These are phyloP conservation scores for Euphrasia confusa DNA, from an alignment of 257 asterid genomes.

Conservation along the genomic window DNA sequence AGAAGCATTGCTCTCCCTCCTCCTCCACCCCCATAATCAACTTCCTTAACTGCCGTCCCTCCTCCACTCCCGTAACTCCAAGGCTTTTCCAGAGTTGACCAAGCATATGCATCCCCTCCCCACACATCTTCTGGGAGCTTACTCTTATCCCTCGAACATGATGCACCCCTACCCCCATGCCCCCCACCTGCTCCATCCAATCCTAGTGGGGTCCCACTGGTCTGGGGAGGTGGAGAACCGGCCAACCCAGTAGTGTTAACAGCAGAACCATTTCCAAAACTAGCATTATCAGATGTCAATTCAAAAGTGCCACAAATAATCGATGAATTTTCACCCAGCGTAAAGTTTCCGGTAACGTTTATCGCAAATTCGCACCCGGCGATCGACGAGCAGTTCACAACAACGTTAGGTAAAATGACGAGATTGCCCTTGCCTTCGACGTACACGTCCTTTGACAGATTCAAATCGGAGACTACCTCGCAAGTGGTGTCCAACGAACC, in stretches of 20 bases:
- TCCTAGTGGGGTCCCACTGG: conserved; percentile 94
- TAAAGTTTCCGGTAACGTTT: conserved; percentile 69
- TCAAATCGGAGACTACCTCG: conserved; percentile 61
- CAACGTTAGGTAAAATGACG: conserved; percentile 63
- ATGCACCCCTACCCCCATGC: conserved; percentile 95
- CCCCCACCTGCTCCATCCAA: conserved; percentile 98
- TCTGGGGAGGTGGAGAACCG: conserved; percentile 80
- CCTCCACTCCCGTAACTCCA: conserved; percentile 92
- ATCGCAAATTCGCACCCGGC: conserved; percentile 74
- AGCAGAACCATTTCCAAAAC: conserved; percentile 56
- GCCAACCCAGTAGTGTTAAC: conserved; percentile 87
- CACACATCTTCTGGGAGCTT: conserved; percentile 89
- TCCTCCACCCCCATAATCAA: conserved; percentile 96
- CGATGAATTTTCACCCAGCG: conserved; percentile 55
- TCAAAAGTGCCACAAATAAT: conserved; percentile 59
- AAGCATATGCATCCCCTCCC: conserved; percentile 96
- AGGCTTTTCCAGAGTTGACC: conserved; percentile 71
- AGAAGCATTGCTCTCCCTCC: conserved; percentile 73
- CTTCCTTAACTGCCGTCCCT: conserved; percentile 68
- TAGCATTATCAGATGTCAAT: conserved; percentile 58
- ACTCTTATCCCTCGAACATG: conserved; percentile 63
- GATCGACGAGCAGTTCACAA: conserved; percentile 56
- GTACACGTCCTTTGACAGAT: conserved; percentile 62
- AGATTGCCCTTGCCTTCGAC: conserved; percentile 85
- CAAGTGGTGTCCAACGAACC: conserved; percentile 91